phyloP scores from a whole-genome alignment of 2,329 filamentous ascomycete genomes.

The Colletotrichum aenigma region DNA sequence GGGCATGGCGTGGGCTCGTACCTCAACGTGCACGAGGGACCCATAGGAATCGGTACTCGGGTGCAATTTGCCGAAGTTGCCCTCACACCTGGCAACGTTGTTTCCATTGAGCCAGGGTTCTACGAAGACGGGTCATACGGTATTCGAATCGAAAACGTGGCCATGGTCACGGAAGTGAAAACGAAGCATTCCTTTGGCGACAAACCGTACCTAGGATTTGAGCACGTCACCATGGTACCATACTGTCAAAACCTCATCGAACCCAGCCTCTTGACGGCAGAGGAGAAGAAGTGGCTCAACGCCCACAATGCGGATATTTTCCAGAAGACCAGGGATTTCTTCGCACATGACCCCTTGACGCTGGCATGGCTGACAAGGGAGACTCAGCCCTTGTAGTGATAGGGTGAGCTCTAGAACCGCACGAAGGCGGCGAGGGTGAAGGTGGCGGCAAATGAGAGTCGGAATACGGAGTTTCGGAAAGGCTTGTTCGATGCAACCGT shows the following conservation, averaged over 20 bases:
- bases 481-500: slow-evolving; percentile 18
- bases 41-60: slow-evolving; percentile 92
- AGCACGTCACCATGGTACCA: slow-evolving; percentile 96
- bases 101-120: slow-evolving; percentile 95
- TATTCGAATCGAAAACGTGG: slow-evolving; percentile 94
- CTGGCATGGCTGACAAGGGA: slow-evolving; percentile 85
- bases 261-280: slow-evolving; percentile 68
- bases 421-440: slow-evolving; percentile 67
- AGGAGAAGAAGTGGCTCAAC: slow-evolving; percentile 87
- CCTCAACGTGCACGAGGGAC: slow-evolving; percentile 96
- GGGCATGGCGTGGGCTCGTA: slow-evolving; percentile 95
- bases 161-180: slow-evolving; percentile 87
- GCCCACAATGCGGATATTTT: slow-evolving; percentile 81
- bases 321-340: slow-evolving; percentile 79
- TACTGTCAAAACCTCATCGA: slow-evolving; percentile 92
- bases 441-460: slow-evolving; percentile 67
- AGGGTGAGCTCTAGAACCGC: slow-evolving; percentile 43
- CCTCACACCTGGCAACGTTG: slow-evolving; percentile 88
- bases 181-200: slow-evolving; percentile 90
- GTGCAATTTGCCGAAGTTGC: slow-evolving; percentile 91
- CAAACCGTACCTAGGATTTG: slow-evolving; percentile 92
- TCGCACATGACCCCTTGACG: slow-evolving; percentile 74
- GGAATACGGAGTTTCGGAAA: slow-evolving; percentile 15
- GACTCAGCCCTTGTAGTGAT: slow-evolving; percentile 63
- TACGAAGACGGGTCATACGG: slow-evolving; percentile 96